Percentiles rank a stretch among this genome's conserved stretches.
Evolutionary conservation across 345 rosid species (phyloP).

Genomic region (Eucalyptus regnans): DNA sequence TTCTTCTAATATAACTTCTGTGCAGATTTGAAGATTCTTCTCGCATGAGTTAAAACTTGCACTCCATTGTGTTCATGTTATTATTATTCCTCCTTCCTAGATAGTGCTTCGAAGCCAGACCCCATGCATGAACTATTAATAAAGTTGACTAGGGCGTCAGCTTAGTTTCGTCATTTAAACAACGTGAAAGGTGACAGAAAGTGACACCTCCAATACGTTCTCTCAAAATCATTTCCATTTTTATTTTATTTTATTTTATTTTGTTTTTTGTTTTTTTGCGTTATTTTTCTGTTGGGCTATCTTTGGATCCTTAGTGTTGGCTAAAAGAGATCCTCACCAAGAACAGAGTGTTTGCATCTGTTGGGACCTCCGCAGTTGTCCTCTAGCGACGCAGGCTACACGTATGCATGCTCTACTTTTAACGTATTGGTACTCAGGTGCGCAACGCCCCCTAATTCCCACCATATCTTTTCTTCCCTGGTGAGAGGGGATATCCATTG

Average conservation of each 20-base stretch:
- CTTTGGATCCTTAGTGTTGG: not conserved
- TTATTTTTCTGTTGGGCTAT: not conserved
- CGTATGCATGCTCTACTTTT: not conserved
- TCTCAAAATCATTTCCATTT: not conserved
- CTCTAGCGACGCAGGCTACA: not conserved
- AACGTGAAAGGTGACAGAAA: not conserved
- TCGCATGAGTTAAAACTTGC: not conserved
- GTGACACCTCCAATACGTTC: not conserved
- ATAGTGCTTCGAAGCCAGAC: not conserved
- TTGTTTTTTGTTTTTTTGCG: fast-evolving
- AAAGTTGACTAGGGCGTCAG: not conserved
- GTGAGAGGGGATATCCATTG: not conserved
- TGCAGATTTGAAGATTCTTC: not conserved
- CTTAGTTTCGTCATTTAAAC: not conserved
- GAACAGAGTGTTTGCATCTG: not conserved
- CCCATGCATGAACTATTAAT: not conserved
- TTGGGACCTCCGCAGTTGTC: not conserved
- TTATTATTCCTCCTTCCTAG: not conserved
- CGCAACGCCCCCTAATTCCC: not conserved
- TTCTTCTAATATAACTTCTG: not conserved
- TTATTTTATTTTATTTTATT: too few species aligned
- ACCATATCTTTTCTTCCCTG: not conserved
- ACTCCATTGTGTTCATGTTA: not conserved
- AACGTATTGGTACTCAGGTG: not conserved
- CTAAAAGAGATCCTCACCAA: not conserved